These are phyloP conservation scores for Penicillium paneum DNA, from an alignment of 2,329 filamentous ascomycete species.

Conservation along the genomic window DNA sequence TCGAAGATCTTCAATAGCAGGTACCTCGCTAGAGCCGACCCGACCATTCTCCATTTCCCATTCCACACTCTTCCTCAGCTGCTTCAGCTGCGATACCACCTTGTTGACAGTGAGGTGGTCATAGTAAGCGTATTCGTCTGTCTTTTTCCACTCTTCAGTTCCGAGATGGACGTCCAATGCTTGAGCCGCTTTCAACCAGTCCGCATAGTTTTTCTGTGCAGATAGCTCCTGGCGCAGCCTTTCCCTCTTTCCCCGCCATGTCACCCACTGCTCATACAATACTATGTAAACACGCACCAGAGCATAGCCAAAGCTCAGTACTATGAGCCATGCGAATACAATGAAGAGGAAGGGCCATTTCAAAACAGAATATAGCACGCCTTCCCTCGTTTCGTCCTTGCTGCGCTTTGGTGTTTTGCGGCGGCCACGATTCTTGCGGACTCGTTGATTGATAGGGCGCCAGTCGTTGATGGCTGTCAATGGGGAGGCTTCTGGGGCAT, in stretches of 20 bases:
- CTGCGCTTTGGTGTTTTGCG: conserved; percentile 52
- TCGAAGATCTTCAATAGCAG: conserved; percentile 71
- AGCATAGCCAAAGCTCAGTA: conserved; percentile 71
- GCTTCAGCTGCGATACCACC: conserved; percentile 70
- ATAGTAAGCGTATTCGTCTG: conserved; percentile 70
- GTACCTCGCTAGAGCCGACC: conserved; percentile 32
- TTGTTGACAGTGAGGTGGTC: conserved; percentile 78
- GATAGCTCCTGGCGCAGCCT: conserved; percentile 68
- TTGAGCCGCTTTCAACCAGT: conserved; percentile 79
- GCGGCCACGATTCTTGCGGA: conserved; percentile 50
- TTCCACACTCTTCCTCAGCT: conserved; percentile 41
- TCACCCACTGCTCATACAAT: conserved; percentile 84
- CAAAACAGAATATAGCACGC: conserved; percentile 79
- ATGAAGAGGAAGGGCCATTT: conserved; percentile 88
- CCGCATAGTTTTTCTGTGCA: conserved; percentile 68
- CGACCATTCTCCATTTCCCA: conserved; percentile 31
- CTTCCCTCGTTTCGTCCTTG: conserved; percentile 91
- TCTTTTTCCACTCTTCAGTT: conserved; percentile 55
- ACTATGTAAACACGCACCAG: conserved; percentile 85
- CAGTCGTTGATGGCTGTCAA: conserved; percentile 93
- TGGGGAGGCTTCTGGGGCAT: conserved; percentile 73
- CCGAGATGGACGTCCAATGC: conserved; percentile 77
- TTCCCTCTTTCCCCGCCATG: conserved; percentile 80
- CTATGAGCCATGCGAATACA: conserved; percentile 75
- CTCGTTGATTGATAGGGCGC: conserved; percentile 77